Percentiles rank a stretch among this genome's conserved stretches.
Conservation (phyloP, 768 basidiomycete species). For the Tricholoma furcatifolium region DNA sequence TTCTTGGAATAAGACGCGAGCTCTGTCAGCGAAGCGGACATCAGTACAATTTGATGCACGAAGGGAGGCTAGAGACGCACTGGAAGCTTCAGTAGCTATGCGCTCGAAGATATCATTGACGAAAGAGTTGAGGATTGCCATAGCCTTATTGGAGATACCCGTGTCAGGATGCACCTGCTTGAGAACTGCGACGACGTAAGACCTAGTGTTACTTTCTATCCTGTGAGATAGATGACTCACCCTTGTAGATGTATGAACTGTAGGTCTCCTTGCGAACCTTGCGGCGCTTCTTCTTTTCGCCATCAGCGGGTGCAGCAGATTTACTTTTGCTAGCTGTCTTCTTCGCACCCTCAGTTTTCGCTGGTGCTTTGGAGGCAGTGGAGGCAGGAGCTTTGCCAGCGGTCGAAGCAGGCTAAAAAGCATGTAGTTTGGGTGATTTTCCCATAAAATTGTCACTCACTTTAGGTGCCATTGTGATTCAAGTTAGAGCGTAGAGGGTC, state of each 20-base stretch:
- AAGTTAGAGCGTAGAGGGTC: neutral
- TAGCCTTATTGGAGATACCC: conserved; percentile 89
- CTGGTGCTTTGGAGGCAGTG: conserved; percentile 45
- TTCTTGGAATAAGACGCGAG: conserved; percentile 87
- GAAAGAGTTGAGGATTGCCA: conserved; percentile 83
- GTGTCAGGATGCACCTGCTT: conserved; percentile 94
- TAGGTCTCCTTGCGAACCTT: conserved; percentile 83
- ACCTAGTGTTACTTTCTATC: neutral
- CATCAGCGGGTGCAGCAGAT: conserved; percentile 45
- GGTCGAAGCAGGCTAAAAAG: conserved; percentile 59
- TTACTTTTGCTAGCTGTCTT: conserved; percentile 42
- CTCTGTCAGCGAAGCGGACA: conserved; percentile 56
- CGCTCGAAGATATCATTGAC: conserved; percentile 86
- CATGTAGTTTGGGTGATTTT: neutral
- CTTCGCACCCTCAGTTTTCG: conserved; percentile 40
- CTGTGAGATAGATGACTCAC: conserved; percentile 33
- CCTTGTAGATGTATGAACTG: conserved; percentile 85
- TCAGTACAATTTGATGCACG: conserved; percentile 8
- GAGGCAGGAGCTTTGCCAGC: conserved; percentile 64
- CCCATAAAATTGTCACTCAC: conserved; percentile 13
- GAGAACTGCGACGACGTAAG: conserved; percentile 52
- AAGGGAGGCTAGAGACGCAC: conserved; percentile 38
- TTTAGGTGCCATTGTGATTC: conserved; percentile 31
- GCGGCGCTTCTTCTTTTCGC: conserved; percentile 79
- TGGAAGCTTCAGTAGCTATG: conserved; percentile 72